Conservation (phyloP, 1,284 basidiomycete species). For the Trichosporon sp. region DNA sequence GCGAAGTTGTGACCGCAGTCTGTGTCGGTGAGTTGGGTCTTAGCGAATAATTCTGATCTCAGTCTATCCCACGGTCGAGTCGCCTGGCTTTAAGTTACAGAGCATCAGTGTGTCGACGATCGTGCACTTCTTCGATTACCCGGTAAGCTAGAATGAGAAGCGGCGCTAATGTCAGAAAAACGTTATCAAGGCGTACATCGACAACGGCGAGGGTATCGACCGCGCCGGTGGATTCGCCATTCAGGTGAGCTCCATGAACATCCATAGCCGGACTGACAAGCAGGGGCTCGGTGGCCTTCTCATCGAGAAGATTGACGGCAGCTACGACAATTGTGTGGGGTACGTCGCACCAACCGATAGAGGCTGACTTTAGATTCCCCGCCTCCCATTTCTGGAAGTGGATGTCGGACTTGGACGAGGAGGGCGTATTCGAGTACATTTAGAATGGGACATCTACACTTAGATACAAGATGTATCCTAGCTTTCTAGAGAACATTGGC, state of each 20-base stretch:
- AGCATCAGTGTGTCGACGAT: slow-evolving; percentile 76
- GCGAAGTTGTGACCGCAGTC: slow-evolving; percentile 88
- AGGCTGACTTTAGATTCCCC: slow-evolving; percentile 35
- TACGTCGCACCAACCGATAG: slow-evolving; percentile 12
- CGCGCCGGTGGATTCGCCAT: slow-evolving; percentile 92
- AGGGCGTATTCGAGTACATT: slow-evolving; percentile 43
- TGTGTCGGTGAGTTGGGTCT: slow-evolving; percentile 58
- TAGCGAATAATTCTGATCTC: slow-evolving; percentile 4
- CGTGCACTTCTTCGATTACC: slow-evolving; percentile 72
- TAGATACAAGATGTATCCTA: background rate
- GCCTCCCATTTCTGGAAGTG: slow-evolving; percentile 45
- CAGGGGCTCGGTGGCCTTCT: slow-evolving; percentile 76
- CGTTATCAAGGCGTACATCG: slow-evolving; percentile 75
- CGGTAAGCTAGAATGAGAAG: slow-evolving; percentile 42
- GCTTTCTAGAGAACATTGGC: background rate
- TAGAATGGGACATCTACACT: slow-evolving; percentile 21
- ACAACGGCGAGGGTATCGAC: slow-evolving; percentile 81
- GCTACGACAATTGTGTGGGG: slow-evolving; percentile 88
- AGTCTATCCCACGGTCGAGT: slow-evolving; percentile 76
- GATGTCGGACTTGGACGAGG: slow-evolving; percentile 42
- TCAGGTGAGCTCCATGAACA: slow-evolving; percentile 56
- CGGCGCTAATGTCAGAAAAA: slow-evolving; percentile 25
- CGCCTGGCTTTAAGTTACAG: slow-evolving; percentile 82
- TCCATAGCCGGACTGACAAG: background rate
- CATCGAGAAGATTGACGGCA: slow-evolving; percentile 78